Evolutionary conservation across 805 yeast genomes (phyloP).

Genomic region (Yarrowia sp.): DNA sequence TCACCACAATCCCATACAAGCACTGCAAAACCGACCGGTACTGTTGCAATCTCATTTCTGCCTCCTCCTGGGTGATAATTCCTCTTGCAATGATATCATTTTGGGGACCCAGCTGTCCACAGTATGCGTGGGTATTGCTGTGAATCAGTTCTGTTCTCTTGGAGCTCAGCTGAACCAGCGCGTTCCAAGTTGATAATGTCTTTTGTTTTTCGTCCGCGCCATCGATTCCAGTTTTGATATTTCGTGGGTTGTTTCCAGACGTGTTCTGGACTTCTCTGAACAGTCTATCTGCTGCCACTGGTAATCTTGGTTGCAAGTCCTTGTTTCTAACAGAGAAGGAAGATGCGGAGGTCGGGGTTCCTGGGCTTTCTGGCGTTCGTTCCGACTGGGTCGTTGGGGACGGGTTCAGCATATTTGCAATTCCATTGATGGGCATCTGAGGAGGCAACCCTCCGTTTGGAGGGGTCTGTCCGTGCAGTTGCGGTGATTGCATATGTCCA

Average conservation of each 20-base stretch:
- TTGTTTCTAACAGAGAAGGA: constrained; percentile 17
- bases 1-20: constrained; percentile 54
- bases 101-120: constrained; percentile 28
- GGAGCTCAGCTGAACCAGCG: not conserved
- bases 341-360: not conserved
- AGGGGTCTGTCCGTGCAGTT: constrained; percentile 1
- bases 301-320: constrained; percentile 8
- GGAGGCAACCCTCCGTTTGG: not conserved
- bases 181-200: constrained; percentile 9
- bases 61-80: constrained; percentile 56
- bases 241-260: not conserved
- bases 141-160: constrained; percentile 14
- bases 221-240: constrained; percentile 2
- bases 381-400: constrained; percentile 7
- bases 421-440: not conserved
- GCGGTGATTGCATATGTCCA: not conserved
- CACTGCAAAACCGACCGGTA: constrained; percentile 50
- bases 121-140: not conserved
- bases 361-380: constrained; percentile 5
- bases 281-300: not conserved
- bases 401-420: constrained; percentile 12
- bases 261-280: not conserved
- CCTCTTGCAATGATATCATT: constrained; percentile 51
- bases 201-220: constrained; percentile 4
- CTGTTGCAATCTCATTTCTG: constrained; percentile 48